Evolutionary conservation across 1,284 basidiomycete genomes (phyloP).

Genomic region (Microbotryomycetes sp.): DNA sequence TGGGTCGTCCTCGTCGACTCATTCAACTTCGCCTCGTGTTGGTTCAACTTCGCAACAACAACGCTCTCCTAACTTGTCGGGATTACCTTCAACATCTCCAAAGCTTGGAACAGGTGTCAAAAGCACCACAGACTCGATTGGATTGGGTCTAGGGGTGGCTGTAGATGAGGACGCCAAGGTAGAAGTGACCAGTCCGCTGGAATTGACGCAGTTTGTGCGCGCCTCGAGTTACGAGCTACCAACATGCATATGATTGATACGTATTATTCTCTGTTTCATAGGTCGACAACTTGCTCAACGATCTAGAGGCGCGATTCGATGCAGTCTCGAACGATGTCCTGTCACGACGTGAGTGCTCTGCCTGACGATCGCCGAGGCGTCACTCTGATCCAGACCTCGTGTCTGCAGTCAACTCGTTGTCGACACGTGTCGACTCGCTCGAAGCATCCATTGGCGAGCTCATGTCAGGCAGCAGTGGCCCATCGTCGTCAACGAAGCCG

Average conservation of each 20-base stretch:
- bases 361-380: neutral
- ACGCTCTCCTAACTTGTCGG: neutral
- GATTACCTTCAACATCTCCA: neutral
- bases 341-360: conserved; percentile 16
- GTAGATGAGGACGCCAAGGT: neutral
- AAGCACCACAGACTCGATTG: conserved; percentile 4
- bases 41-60: neutral
- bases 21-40: neutral
- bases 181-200: conserved; percentile 25
- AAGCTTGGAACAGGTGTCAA: neutral
- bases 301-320: conserved; percentile 31
- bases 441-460: conserved; percentile 25
- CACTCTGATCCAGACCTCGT: neutral
- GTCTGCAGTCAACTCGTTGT: conserved; percentile 18
- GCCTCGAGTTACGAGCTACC: too few relatives aligned
- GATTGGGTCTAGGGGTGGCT: conserved; percentile 3
- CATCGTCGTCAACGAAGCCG: too few relatives aligned
- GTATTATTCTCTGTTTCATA: neutral
- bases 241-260: too few relatives aligned
- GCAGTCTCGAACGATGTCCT: conserved; percentile 26
- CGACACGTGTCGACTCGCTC: conserved; percentile 30
- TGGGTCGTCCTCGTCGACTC: neutral
- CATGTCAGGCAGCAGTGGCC: conserved; percentile 23
- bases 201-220: conserved; percentile 30
- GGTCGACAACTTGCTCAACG: conserved; percentile 30